Evolutionary conservation across 176 grass and related monocot genomes (phyloP).

Genomic region (Avena eriantha): DNA sequence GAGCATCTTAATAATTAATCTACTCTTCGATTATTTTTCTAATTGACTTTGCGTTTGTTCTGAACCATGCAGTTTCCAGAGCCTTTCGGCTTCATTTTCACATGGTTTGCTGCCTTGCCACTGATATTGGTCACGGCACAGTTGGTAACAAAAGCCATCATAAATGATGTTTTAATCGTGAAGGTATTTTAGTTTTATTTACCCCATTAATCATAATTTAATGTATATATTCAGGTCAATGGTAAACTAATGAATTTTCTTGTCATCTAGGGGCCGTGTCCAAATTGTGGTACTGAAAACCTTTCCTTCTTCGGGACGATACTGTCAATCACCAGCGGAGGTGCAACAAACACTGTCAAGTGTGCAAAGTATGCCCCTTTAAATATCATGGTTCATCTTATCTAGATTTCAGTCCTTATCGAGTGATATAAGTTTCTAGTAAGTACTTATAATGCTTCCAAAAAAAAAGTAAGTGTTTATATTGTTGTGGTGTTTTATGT

Average conservation of each 20-base stretch:
- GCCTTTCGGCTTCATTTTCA: conserved; percentile 94
- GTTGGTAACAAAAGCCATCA: conserved; percentile 71
- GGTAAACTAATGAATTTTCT: conserved; percentile 29
- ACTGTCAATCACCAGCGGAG: conserved; percentile 69
- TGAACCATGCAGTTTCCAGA: conserved; percentile 76
- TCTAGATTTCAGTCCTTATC: neutral
- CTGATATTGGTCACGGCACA: conserved; percentile 68
- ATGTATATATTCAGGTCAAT: conserved; percentile 7
- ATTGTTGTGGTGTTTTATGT: neutral
- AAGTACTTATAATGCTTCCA: neutral
- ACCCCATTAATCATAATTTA: conserved; percentile 12
- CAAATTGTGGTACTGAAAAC: conserved; percentile 91
- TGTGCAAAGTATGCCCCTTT: conserved; percentile 74
- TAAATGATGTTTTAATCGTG: conserved; percentile 87
- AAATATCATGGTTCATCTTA: neutral
- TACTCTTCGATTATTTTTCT: neutral
- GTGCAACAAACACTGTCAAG: conserved; percentile 64
- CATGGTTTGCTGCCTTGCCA: conserved; percentile 96
- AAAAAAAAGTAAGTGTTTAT: neutral
- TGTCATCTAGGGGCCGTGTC: conserved; percentile 70
- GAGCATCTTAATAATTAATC: neutral
- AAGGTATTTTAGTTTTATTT: conserved; percentile 60
- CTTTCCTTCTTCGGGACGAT: conserved; percentile 97
- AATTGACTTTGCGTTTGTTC: conserved; percentile 12
- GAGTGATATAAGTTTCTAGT: neutral